These are phyloP conservation scores for Phytophthora ramorum DNA, from an alignment of 352 stramenopile genomes.

Conservation along the genomic window DNA sequence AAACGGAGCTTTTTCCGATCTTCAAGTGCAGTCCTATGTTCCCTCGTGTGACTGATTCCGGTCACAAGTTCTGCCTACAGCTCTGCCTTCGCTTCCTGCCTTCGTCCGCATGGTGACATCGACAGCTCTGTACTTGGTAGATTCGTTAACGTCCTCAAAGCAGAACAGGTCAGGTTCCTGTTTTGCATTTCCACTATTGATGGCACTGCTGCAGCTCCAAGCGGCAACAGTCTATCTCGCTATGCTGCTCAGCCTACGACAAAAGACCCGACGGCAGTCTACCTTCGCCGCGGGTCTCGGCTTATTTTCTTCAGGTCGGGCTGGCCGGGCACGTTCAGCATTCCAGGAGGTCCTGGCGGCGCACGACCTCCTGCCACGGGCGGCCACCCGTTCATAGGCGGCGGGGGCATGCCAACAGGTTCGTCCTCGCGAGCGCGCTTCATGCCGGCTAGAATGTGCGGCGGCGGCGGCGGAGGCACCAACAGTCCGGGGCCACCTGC, in stretches of 20 bases:
- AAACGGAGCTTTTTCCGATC: neutral
- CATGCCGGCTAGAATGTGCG: constrained; percentile 56
- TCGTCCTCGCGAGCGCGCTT: constrained; percentile 50
- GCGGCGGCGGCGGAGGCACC: constrained; percentile 53
- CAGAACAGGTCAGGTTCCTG: too few species aligned
- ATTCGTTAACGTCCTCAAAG: too few species aligned
- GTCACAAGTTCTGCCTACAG: neutral
- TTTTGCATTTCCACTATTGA: too few species aligned
- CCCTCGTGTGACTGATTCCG: constrained; percentile 10
- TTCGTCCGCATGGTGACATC: too few species aligned
- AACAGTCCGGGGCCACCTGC: constrained; percentile 22
- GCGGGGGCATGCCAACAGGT: constrained; percentile 14
- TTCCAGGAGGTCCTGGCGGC: constrained; percentile 15
- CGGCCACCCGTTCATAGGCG: constrained; percentile 32
- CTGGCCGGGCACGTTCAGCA: constrained; percentile 20
- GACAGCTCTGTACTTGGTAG: too few species aligned
- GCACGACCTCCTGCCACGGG: constrained; percentile 17
- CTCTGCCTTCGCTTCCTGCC: neutral
- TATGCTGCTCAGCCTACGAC: neutral
- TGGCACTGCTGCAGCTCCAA: too few species aligned
- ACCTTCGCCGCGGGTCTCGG: constrained; percentile 38
- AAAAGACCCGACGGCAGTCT: constrained; percentile 3
- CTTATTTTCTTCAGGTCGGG: constrained; percentile 37
- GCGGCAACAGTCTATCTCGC: neutral
- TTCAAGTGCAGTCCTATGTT: constrained; percentile 7